Evolutionary conservation across 208 protist genomes (phyloP).

Genomic region (Entamoeba moshkovskii): DNA sequence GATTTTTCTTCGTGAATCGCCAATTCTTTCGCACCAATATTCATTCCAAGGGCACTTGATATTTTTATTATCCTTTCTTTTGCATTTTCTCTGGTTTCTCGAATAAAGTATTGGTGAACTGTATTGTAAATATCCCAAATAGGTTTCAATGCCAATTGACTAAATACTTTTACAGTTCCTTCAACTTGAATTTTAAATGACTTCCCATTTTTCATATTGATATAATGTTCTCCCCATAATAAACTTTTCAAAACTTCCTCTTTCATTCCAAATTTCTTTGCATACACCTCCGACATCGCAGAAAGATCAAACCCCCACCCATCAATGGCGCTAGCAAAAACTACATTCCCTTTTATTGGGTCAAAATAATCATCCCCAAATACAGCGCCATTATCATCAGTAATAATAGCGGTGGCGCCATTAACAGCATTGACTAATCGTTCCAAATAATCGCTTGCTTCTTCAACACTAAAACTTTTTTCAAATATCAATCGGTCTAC

Average conservation of each 20-base stretch:
- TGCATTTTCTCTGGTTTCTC: not conserved
- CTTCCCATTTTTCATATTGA: slow-evolving; percentile 1
- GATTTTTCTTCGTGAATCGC: not conserved
- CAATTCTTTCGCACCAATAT: not conserved
- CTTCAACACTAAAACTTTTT: not conserved
- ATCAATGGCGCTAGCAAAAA: slow-evolving; percentile 15
- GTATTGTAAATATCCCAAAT: slow-evolving; percentile 14
- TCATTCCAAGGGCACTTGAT: not conserved
- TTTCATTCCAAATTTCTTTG: not conserved
- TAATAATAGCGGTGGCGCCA: not conserved
- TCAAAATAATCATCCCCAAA: slow-evolving; percentile 1
- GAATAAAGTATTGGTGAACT: not conserved
- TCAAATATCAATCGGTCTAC: slow-evolving; percentile 75
- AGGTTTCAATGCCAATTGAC: not conserved
- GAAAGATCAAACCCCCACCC: not conserved
- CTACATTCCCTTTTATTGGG: slow-evolving; percentile 12
- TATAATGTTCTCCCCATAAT: slow-evolving; percentile 19
- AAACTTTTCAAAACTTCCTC: not conserved
- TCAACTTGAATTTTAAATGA: not conserved
- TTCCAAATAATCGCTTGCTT: not conserved
- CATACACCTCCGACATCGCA: not conserved
- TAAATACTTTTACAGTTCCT: not conserved
- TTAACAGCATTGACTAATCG: not conserved
- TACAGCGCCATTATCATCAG: not conserved
- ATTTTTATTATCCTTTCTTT: not conserved